Evolutionary conservation across 257 asterid species (phyloP), one percentile per base, ranked within the genome.

Genomic region (Solanum paucissectum): DNA sequence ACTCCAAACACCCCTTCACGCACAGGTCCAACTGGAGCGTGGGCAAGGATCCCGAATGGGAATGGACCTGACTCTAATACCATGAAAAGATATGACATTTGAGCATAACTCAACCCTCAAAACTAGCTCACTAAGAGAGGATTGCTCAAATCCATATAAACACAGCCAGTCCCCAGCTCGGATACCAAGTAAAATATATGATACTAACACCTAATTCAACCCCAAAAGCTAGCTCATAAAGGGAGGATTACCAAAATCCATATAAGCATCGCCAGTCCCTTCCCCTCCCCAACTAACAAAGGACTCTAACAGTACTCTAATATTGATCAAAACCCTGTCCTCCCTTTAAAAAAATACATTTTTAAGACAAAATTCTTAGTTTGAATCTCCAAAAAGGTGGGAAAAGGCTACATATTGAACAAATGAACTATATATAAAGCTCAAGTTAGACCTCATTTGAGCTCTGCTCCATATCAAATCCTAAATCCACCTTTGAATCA

Each of bases 141-240:
- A 62, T 62, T 62, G 32, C 71, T 10, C 32, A 55, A 18, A 55
- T 55, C 4, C 64, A 18, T 55, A 55, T 55, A 55, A 55, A 55
- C 64, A 20, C 0, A 20, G 64, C 11, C n/a, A 55, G 2, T 6
- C n/a, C 64, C 64, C 4, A 55, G 23, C 23, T 16, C 3, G 0
- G 7, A 52, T 52, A 52, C 23, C n/a, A 52, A 0, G 62, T 52
- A 52, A 52, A 52, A 16, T 0, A 16, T 52, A 52, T 6, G n/a
- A 52, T 6, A 52, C n/a, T 55, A 1, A 18, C 10, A 2, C 64
- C n/a, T 55, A 55, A 0, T 18, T 18, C 64, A 55, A 18, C n/a
- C 64, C 23, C 25, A 55, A 55, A 20, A 55, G 11, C 12, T 0
- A 55, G 11, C 25, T 55, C 66, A 55, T 55, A 20, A 20, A 55